phyloP scores from a whole-genome alignment of 495 filamentous ascomycete species.

The Polyplosphaeria fusca region DNA sequence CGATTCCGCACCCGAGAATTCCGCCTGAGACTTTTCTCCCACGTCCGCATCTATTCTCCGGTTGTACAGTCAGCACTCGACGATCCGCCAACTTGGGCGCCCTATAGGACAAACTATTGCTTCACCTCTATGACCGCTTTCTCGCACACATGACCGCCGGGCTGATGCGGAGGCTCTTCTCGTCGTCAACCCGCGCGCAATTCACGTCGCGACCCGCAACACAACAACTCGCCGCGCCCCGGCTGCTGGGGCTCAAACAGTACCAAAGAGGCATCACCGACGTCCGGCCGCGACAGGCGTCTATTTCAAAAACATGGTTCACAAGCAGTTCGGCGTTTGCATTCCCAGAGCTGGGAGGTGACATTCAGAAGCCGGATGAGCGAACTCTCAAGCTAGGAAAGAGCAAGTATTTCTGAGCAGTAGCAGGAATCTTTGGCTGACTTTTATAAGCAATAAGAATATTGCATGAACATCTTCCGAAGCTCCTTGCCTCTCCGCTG shows the following conservation, averaged over 20 bases:
- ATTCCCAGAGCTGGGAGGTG: conserved; percentile 23
- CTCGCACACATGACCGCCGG: conserved; percentile 35
- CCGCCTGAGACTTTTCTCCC: not conserved
- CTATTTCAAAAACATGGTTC: conserved; percentile 38
- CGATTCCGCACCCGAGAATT: conserved; percentile 4
- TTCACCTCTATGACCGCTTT: conserved; percentile 25
- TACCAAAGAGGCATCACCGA: conserved; percentile 35
- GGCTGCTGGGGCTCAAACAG: conserved; percentile 16
- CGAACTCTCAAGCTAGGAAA: conserved; percentile 86
- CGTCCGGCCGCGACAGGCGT: conserved; percentile 26
- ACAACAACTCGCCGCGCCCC: conserved; percentile 4
- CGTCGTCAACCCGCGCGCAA: conserved; percentile 34
- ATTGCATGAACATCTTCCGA: conserved; percentile 82
- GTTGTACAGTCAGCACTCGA: not conserved
- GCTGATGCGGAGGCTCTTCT: conserved; percentile 40
- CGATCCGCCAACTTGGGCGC: not conserved
- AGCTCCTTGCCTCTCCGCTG: conserved; percentile 75
- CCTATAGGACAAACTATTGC: not conserved
- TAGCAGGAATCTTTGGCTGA: no score
- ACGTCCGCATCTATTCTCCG: no score
- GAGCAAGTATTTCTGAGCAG: no score
- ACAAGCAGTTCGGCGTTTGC: conserved; percentile 29
- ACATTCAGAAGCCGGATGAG: conserved; percentile 62
- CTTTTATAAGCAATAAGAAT: conserved; percentile 70
- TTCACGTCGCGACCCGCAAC: conserved; percentile 5